Evolutionary conservation across 2,329 filamentous ascomycete species (phyloP).

Genomic region (Nothomitra cinnamomea): DNA sequence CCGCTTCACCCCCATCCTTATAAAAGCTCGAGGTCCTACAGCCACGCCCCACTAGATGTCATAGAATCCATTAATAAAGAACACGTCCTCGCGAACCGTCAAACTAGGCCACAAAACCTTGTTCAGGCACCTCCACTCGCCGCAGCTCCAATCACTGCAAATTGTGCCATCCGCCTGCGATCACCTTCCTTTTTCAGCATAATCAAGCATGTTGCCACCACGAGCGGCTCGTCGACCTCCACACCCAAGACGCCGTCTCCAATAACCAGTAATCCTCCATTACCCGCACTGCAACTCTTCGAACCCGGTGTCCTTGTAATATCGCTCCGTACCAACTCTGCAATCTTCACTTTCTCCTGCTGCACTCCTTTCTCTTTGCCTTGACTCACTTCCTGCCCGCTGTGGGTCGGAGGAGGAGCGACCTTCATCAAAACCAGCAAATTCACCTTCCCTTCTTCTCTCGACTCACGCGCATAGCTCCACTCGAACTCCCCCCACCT

Average conservation of each 20-base stretch:
- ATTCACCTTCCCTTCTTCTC: conserved; percentile 18
- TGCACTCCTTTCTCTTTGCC: not conserved
- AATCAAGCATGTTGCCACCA: conserved; percentile 37
- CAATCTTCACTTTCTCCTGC: conserved; percentile 14
- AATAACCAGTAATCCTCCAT: conserved; percentile 32
- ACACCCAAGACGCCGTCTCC: conserved; percentile 16
- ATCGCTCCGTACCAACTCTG: conserved; percentile 24
- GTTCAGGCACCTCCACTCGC: no score
- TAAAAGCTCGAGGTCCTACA: no score
- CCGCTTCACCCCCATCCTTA: no score
- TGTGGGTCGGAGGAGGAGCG: conserved; percentile 1
- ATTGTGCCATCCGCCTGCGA: conserved; percentile 34
- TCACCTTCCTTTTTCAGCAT: conserved; percentile 53
- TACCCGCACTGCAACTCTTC: conserved; percentile 22
- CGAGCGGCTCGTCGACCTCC: conserved; percentile 31
- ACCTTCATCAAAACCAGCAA: conserved; percentile 16
- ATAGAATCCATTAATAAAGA: no score
- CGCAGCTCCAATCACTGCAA: conserved; percentile 23
- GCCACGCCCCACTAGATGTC: no score
- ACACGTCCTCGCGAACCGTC: no score
- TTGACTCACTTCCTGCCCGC: no score
- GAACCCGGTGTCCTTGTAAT: conserved; percentile 25
- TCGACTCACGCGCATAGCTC: conserved; percentile 33
- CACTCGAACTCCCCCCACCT: conserved; percentile 35
- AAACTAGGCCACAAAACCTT: no score